Evolutionary conservation across 441 rosid species (phyloP).

Genomic region (Omphalea diandra): DNA sequence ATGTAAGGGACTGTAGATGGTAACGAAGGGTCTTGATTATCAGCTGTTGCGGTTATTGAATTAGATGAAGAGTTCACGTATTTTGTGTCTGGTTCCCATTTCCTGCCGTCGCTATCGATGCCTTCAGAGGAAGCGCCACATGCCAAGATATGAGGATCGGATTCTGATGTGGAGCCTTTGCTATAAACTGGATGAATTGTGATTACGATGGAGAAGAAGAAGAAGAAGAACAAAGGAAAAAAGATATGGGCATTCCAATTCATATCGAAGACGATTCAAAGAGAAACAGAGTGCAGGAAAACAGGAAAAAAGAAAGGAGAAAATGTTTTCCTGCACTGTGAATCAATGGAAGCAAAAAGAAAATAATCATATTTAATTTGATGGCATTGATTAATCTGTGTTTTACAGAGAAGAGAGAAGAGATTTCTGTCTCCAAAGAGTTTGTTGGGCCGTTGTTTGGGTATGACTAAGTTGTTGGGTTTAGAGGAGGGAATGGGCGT

Average conservation of each 20-base stretch:
- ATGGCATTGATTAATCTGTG: too few relatives aligned
- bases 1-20: slow-evolving; percentile 71
- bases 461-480: neutral
- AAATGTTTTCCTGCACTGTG: slow-evolving; percentile 12
- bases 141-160: slow-evolving; percentile 31
- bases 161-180: slow-evolving; percentile 20
- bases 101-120: slow-evolving; percentile 51
- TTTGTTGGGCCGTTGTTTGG: neutral
- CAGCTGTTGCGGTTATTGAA: slow-evolving; percentile 43
- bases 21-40: slow-evolving; percentile 66
- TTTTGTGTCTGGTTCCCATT: slow-evolving; percentile 61
- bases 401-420: slow-evolving; percentile 12
- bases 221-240: slow-evolving; percentile 25
- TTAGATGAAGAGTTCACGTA: slow-evolving; percentile 38
- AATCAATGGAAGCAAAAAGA: neutral
- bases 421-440: slow-evolving; percentile 8
- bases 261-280: slow-evolving; percentile 36
- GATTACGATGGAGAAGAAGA: slow-evolving; percentile 28
- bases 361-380: too few relatives aligned
- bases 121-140: slow-evolving; percentile 49
- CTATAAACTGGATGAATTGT: slow-evolving; percentile 23
- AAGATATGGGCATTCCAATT: slow-evolving; percentile 24
- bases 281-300: slow-evolving; percentile 25
- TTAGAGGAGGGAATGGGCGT: slow-evolving; percentile 15
- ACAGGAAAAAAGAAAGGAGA: slow-evolving; percentile 6